Evolutionary conservation across 2,329 filamentous ascomycete genomes (phyloP).

Genomic region (Ophiocordyceps robertsii): DNA sequence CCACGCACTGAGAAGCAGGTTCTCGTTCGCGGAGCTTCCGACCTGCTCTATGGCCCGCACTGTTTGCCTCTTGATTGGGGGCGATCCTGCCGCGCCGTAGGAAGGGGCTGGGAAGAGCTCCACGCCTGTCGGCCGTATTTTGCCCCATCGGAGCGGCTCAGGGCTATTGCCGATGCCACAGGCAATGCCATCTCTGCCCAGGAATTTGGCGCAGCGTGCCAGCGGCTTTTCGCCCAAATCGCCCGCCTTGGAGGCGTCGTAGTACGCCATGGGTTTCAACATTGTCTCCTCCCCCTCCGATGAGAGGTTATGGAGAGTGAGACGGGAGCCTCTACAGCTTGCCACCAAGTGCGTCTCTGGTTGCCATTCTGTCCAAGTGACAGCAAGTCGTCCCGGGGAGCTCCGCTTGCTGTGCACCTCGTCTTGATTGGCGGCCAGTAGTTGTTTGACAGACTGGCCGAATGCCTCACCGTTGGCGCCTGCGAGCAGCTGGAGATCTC

Average conservation of each 20-base stretch:
- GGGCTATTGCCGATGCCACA: conserved; percentile 28
- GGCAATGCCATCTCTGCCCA: conserved; percentile 29
- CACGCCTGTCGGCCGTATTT: conserved; percentile 30
- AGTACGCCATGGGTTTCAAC: conserved; percentile 9
- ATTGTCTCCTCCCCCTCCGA: conserved; percentile 1
- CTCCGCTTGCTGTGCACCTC: not conserved
- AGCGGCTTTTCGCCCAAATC: conserved; percentile 11
- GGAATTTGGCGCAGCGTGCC: conserved; percentile 26
- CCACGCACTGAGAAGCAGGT: conserved; percentile 37
- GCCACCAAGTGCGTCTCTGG: conserved; percentile 14
- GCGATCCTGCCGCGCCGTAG: conserved; percentile 6
- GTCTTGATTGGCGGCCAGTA: conserved; percentile 5
- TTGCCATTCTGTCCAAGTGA: conserved; percentile 21
- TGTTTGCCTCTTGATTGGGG: conserved; percentile 15
- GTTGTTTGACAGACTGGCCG: conserved; percentile 11
- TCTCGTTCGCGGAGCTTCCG: conserved; percentile 18
- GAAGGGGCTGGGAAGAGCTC: conserved; percentile 21
- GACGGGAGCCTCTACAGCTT: conserved; percentile 14
- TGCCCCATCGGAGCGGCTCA: conserved; percentile 31
- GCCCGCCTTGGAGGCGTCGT: conserved; percentile 12
- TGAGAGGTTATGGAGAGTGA: conserved; percentile 16
- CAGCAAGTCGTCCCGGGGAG: conserved; percentile 12
- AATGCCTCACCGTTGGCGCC: conserved; percentile 17
- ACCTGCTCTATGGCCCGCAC: conserved; percentile 34
- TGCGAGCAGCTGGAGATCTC: conserved; percentile 31